Conservation (phyloP, 805 yeast species). For the Sporopachydermia quercuum region DNA sequence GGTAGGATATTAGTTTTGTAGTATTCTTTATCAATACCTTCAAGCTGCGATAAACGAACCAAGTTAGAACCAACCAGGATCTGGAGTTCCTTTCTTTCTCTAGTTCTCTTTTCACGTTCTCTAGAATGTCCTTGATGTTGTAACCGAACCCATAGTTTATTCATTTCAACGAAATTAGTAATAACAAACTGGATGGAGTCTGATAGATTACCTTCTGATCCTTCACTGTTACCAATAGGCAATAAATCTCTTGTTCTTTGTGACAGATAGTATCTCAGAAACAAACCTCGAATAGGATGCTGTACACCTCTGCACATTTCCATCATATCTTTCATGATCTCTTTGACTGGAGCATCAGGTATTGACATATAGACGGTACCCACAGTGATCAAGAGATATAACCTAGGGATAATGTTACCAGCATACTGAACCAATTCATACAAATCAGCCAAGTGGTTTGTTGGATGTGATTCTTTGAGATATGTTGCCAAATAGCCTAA, state of each 20-base stretch:
- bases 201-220: conserved; percentile 26
- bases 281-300: conserved; percentile 85
- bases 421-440: conserved; percentile 93
- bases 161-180: conserved; percentile 91
- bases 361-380: conserved; percentile 79
- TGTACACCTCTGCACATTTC: conserved; percentile 98
- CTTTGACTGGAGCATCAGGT: conserved; percentile 66
- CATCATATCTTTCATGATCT: conserved; percentile 87
- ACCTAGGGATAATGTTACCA: conserved; percentile 77
- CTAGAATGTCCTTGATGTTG: conserved; percentile 92
- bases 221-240: conserved; percentile 22
- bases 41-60: conserved; percentile 76
- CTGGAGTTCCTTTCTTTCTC: conserved; percentile 78
- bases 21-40: conserved; percentile 38
- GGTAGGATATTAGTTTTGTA: conserved; percentile 51
- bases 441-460: conserved; percentile 68
- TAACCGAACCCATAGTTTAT: conserved; percentile 90
- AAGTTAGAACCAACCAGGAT: conserved; percentile 87
- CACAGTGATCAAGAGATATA: conserved; percentile 88
- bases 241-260: conserved; percentile 64
- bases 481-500: conserved; percentile 51
- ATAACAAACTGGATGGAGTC: conserved; percentile 70
- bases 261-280: conserved; percentile 74
- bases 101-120: conserved; percentile 57
- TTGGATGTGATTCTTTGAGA: conserved; percentile 51